Evolutionary conservation across 179 eudicot species (phyloP).

Genomic region (Beta macrorhiza): DNA sequence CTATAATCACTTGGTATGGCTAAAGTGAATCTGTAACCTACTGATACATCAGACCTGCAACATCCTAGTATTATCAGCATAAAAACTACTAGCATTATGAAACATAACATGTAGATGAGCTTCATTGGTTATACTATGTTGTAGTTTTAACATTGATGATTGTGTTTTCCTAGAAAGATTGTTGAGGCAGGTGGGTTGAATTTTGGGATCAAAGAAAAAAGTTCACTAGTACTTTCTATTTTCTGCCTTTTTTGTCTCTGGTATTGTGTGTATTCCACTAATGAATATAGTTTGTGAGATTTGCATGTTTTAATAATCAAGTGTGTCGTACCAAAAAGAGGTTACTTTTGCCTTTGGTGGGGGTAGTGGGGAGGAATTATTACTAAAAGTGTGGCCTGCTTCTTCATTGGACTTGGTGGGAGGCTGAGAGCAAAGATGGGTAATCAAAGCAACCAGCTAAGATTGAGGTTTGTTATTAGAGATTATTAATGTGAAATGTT

Average conservation of each 20-base stretch:
- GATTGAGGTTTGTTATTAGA: too few species aligned
- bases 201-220: slow-evolving; percentile 22
- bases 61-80: not conserved
- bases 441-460: slow-evolving; percentile 11
- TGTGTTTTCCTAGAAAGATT: slow-evolving; percentile 8
- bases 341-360: slow-evolving; percentile 16
- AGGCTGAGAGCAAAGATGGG: not conserved
- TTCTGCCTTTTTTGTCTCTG: not conserved
- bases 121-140: slow-evolving; percentile 32
- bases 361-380: slow-evolving; percentile 8
- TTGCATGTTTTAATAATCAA: not conserved
- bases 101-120: slow-evolving; percentile 18
- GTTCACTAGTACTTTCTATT: not conserved
- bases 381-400: not conserved
- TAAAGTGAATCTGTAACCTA: slow-evolving; percentile 57
- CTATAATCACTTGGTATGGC: slow-evolving; percentile 56
- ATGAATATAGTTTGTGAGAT: not conserved
- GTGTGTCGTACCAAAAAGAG: slow-evolving; percentile 9
- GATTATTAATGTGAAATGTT: not conserved
- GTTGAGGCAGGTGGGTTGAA: slow-evolving; percentile 23
- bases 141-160: slow-evolving; percentile 23
- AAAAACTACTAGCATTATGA: not conserved
- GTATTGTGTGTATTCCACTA: not conserved
- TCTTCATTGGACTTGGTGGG: not conserved
- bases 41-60: slow-evolving; percentile 40